Evolutionary conservation across 306 rosid species (phyloP).

Genomic region (Rosa lucieae): DNA sequence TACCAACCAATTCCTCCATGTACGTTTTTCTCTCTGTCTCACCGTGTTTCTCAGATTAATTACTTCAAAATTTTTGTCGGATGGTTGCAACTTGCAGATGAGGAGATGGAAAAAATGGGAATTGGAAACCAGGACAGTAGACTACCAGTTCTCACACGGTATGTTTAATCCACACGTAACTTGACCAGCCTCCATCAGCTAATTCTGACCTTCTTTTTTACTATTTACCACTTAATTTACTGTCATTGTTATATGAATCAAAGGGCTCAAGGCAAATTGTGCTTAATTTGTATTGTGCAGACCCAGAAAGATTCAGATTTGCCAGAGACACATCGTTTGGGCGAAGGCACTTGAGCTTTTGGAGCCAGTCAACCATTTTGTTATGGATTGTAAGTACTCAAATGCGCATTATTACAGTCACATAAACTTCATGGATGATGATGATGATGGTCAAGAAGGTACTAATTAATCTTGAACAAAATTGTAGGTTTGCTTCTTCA

Average conservation of each 20-base stretch:
- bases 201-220: not conserved
- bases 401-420: not conserved
- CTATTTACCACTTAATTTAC: not conserved
- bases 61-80: not conserved
- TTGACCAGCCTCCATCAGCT: not conserved
- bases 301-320: conserved; percentile 82
- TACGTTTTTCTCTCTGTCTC: not conserved
- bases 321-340: conserved; percentile 89
- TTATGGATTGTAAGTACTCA: conserved; percentile 69
- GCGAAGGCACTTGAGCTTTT: conserved; percentile 71
- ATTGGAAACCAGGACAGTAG: conserved; percentile 64
- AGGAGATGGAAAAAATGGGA: conserved; percentile 89
- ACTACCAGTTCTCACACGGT: conserved; percentile 79
- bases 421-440: not conserved
- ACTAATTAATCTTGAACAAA: not conserved
- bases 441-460: not conserved
- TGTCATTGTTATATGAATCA: not conserved
- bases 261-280: not conserved
- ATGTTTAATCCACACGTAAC: not conserved
- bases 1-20: conserved; percentile 9
- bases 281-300: conserved; percentile 32
- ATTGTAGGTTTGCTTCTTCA: conserved; percentile 64
- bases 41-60: not conserved
- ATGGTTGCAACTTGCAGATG: conserved; percentile 50
- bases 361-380: conserved; percentile 58